These are phyloP conservation scores for Phyllostachys edulis DNA, from an alignment of 176 grass and related monocot genomes.

Conservation along the genomic window DNA sequence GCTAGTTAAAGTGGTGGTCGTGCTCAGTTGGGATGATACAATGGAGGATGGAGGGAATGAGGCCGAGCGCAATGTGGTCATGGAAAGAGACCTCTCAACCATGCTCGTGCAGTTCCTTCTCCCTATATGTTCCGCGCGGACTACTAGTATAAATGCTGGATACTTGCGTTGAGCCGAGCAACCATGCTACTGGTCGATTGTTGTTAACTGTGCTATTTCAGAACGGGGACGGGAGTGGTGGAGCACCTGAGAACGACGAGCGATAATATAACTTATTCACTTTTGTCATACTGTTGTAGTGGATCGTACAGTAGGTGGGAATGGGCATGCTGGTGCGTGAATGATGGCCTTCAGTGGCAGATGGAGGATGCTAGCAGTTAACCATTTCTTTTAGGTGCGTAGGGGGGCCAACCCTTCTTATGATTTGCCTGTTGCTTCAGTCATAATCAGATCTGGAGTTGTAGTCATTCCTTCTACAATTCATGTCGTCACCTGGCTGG, in stretches of 20 bases:
- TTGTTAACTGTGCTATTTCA: neutral
- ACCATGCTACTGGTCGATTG: neutral
- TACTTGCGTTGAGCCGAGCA: neutral
- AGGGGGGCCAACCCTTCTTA: constrained; percentile 22
- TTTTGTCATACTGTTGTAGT: constrained; percentile 11
- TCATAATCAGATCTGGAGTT: constrained; percentile 36
- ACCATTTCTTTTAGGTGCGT: constrained; percentile 25
- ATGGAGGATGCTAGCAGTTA: constrained; percentile 11
- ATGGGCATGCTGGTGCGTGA: constrained; percentile 32
- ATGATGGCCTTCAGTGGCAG: constrained; percentile 20
- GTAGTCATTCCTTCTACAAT: constrained; percentile 16
- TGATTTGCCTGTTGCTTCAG: constrained; percentile 42
- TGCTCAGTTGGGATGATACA: neutral
- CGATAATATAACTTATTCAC: neutral
- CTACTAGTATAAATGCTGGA: neutral
- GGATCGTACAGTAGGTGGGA: constrained; percentile 30
- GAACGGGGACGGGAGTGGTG: neutral
- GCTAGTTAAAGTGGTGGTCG: neutral
- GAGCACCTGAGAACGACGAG: constrained; percentile 20
- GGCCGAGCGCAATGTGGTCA: neutral
- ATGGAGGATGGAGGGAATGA: neutral
- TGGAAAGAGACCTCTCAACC: constrained; percentile 37
- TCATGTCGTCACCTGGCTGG: constrained; percentile 31
- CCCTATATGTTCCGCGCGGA: neutral
- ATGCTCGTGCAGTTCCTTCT: neutral